Conservation (phyloP, 2,329 filamentous ascomycete genomes). For the Pyricularia sp. region DNA sequence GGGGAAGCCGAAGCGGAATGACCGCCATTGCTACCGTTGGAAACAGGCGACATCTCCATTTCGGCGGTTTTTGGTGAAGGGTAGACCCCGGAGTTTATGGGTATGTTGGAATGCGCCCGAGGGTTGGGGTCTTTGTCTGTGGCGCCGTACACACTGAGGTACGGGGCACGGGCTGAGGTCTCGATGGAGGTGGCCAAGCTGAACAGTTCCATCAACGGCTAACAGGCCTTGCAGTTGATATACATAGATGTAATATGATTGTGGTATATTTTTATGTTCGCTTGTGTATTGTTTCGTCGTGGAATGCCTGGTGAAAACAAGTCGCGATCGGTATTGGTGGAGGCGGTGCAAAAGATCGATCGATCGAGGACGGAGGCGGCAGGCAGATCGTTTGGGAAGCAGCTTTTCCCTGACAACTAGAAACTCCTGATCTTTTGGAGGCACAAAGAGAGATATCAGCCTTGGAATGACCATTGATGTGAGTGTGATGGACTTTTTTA, state of each 20-base stretch:
- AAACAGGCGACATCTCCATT: conserved; percentile 5
- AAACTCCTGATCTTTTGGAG: not conserved
- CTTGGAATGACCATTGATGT: not conserved
- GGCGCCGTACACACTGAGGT: not conserved
- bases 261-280: not conserved
- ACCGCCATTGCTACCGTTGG: conserved; percentile 19
- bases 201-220: conserved; percentile 21
- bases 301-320: not conserved
- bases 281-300: not conserved
- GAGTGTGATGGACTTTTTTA: not conserved
- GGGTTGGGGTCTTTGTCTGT: not conserved
- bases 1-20: conserved; percentile 25
- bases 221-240: conserved; percentile 5
- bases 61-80: not conserved
- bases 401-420: not conserved
- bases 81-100: not conserved
- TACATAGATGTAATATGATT: conserved; percentile 1
- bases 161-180: conserved; percentile 8
- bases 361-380: conserved; percentile 3
- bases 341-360: not conserved
- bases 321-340: not conserved
- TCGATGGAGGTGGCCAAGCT: conserved; percentile 17
- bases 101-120: not conserved
- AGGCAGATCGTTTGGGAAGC: not conserved
- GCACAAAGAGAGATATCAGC: not conserved